phyloP scores from a whole-genome alignment of 1,284 basidiomycete species.

The Moniliophthora roreri region DNA sequence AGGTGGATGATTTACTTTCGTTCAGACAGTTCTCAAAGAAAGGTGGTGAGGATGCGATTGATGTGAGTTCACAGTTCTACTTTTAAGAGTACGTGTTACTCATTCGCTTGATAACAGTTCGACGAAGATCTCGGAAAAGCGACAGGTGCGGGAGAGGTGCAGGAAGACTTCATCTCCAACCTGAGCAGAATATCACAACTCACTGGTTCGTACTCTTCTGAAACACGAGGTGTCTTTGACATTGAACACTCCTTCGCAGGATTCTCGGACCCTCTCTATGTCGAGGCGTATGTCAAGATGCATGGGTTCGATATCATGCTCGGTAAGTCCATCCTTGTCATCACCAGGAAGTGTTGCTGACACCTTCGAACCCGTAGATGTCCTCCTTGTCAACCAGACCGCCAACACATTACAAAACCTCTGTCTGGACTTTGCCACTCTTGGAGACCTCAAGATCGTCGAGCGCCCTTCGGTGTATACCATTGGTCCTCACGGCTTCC shows the following conservation, averaged over 20 bases:
- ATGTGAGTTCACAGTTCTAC: slow-evolving; percentile 50
- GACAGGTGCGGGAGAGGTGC: slow-evolving; percentile 81
- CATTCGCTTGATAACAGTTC: slow-evolving; percentile 54
- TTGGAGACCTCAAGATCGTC: slow-evolving; percentile 97
- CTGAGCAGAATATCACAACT: slow-evolving; percentile 94
- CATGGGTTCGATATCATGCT: slow-evolving; percentile 98
- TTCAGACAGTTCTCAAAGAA: slow-evolving; percentile 98
- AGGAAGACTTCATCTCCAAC: slow-evolving; percentile 97
- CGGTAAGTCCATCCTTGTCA: slow-evolving; percentile 44
- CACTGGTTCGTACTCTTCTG: slow-evolving; percentile 52
- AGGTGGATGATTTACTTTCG: slow-evolving; percentile 90
- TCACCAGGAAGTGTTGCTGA: background rate
- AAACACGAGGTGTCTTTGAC: background rate
- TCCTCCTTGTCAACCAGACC: slow-evolving; percentile 97
- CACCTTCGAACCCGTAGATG: slow-evolving; percentile 52
- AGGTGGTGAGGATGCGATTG: slow-evolving; percentile 74
- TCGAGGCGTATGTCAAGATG: slow-evolving; percentile 97
- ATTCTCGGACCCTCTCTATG: slow-evolving; percentile 98
- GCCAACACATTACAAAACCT: slow-evolving; percentile 94
- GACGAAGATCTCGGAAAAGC: slow-evolving; percentile 89
- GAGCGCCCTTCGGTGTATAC: slow-evolving; percentile 94
- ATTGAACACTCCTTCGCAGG: slow-evolving; percentile 42
- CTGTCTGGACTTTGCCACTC: slow-evolving; percentile 95
- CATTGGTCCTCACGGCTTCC: slow-evolving; percentile 95
- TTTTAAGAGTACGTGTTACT: background rate